Conservation (phyloP, 352 stramenopile species). For the Globisporangium sylvaticum region DNA sequence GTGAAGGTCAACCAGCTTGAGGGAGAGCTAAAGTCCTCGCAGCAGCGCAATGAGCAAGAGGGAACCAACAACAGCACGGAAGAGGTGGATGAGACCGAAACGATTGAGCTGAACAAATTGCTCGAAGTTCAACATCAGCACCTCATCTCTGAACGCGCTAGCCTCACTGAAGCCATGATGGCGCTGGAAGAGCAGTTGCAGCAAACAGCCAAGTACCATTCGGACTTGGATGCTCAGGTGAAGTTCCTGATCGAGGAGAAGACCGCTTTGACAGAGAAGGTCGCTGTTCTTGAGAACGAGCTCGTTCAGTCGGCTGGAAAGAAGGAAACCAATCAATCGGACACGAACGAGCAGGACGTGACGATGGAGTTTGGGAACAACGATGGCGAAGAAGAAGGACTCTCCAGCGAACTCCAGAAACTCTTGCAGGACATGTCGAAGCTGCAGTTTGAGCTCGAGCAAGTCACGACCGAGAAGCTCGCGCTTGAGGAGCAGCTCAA, state of each 20-base stretch:
- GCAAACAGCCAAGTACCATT: slow-evolving; percentile 20
- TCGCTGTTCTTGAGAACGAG: slow-evolving; percentile 20
- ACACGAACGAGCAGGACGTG: background rate
- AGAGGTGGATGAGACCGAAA: background rate
- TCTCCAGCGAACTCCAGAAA: slow-evolving; percentile 24
- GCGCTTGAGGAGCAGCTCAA: background rate
- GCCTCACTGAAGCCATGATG: slow-evolving; percentile 28
- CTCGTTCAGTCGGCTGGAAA: slow-evolving; percentile 2
- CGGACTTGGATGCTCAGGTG: slow-evolving; percentile 24
- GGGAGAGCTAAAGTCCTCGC: slow-evolving; percentile 6
- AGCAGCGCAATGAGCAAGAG: slow-evolving; percentile 1
- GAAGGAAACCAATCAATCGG: background rate
- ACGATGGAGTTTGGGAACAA: slow-evolving; percentile 5
- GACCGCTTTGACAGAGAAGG: slow-evolving; percentile 19
- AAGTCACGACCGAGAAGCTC: slow-evolving; percentile 6
- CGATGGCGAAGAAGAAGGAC: slow-evolving; percentile 3
- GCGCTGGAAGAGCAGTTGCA: slow-evolving; percentile 33
- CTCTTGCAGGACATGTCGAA: slow-evolving; percentile 37
- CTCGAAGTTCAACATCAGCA: slow-evolving; percentile 19
- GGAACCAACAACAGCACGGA: background rate
- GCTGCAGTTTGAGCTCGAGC: slow-evolving; percentile 32
- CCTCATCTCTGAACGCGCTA: slow-evolving; percentile 15
- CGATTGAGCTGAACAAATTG: background rate
- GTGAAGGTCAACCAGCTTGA: slow-evolving; percentile 2
- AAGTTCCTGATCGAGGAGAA: slow-evolving; percentile 35